Conservation (phyloP, 1,284 basidiomycete genomes). For the Tilletiopsis washingtonensis region DNA sequence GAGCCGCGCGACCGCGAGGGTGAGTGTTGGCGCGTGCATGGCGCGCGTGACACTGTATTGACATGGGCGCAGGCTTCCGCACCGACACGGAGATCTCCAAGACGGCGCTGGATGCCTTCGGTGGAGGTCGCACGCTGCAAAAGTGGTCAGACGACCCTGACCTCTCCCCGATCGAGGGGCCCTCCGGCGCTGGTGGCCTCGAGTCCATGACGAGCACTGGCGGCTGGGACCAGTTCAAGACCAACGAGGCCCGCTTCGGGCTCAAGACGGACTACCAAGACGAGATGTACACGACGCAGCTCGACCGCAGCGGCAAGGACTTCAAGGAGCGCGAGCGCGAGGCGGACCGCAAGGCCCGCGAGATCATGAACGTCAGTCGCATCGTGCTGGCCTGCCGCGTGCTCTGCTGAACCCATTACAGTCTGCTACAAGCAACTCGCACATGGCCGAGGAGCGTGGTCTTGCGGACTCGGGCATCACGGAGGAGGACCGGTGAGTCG, state of each 20-base stretch:
- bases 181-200: constrained; percentile 8
- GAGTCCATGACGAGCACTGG: constrained; percentile 21
- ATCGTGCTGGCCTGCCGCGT: background rate
- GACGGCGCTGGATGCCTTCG: constrained; percentile 17
- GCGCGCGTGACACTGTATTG: background rate
- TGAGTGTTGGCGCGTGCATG: background rate
- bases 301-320: constrained; percentile 75
- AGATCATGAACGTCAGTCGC: constrained; percentile 60
- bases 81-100: constrained; percentile 40
- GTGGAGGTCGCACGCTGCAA: constrained; percentile 25
- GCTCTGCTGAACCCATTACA: constrained; percentile 3
- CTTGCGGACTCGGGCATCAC: constrained; percentile 64
- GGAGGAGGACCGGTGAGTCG: constrained; percentile 98
- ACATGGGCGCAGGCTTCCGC: constrained; percentile 17
- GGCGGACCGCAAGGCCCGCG: constrained; percentile 79
- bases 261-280: constrained; percentile 87
- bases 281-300: constrained; percentile 86
- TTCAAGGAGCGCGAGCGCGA: constrained; percentile 81
- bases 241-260: constrained; percentile 87
- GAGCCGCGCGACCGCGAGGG: constrained; percentile 3
- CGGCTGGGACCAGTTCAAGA: constrained; percentile 92
- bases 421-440: constrained; percentile 57
- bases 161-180: constrained; percentile 19
- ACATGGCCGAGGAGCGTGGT: constrained; percentile 83
- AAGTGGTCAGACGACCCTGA: constrained; percentile 37